A percentile compares a stretch with the other conserved stretches of the same genome.
Conservation (phyloP, 768 basidiomycete species). For the Asterophora lycoperdoides region DNA sequence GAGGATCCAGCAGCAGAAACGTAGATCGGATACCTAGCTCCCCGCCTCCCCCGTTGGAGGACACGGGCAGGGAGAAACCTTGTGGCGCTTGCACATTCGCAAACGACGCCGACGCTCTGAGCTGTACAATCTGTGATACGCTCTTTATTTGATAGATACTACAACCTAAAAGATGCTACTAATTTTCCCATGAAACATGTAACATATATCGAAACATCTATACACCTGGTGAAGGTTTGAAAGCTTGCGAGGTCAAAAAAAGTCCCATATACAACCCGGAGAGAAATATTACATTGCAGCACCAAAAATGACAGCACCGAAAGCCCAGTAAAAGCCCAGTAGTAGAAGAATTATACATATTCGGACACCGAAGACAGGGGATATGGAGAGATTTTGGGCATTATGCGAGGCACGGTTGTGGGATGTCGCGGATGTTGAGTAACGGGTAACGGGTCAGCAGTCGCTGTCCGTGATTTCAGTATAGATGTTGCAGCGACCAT, state of each 20-base stretch:
- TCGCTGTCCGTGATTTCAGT: slow-evolving; percentile 39
- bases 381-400: slow-evolving; percentile 19
- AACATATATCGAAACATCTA: slow-evolving; percentile 16
- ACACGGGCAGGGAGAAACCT: slow-evolving; percentile 24
- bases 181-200: slow-evolving; percentile 18
- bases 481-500: slow-evolving; percentile 64
- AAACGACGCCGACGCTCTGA: slow-evolving; percentile 39
- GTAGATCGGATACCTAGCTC: slow-evolving; percentile 9
- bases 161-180: background rate
- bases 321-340: slow-evolving; percentile 23
- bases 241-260: slow-evolving; percentile 18
- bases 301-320: slow-evolving; percentile 25
- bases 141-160: slow-evolving; percentile 29
- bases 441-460: slow-evolving; percentile 17
- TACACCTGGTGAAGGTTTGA: slow-evolving; percentile 14
- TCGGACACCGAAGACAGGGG: slow-evolving; percentile 35
- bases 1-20: slow-evolving; percentile 31
- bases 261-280: slow-evolving; percentile 28
- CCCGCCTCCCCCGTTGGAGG: slow-evolving; percentile 6
- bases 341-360: slow-evolving; percentile 16
- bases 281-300: slow-evolving; percentile 24
- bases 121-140: slow-evolving; percentile 49
- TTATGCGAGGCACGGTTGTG: slow-evolving; percentile 18
- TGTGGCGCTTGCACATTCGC: slow-evolving; percentile 58
- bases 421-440: slow-evolving; percentile 19